Evolutionary conservation across 768 basidiomycete genomes (phyloP), one percentile per base, ranked within the genome.

Genomic region (Astraeus odoratus): DNA sequence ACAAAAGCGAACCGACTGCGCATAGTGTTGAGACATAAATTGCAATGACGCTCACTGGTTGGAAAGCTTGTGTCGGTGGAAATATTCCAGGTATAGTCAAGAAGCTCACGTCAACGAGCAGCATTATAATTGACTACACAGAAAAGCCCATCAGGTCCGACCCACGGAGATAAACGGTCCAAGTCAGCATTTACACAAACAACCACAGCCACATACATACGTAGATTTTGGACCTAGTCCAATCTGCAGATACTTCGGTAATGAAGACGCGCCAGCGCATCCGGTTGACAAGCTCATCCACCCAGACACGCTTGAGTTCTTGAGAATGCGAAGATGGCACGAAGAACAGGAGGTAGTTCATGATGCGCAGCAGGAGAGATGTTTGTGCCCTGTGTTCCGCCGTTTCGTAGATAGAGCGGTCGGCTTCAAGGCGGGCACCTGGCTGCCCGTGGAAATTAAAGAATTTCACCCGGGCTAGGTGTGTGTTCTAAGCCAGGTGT

Each of bases 191-290:
- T 36, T 16, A 3, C 19, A 12, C 35, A 12, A 3, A 5, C 35
- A 13, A 13, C 8, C 5, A 36, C n/a, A 4, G 7, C 24, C 18
- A 39, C n/a, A 26, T 16, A 55, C 72, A 23, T 41, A 78, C 76
- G 45, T 70, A 72, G 30, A 75, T 67, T 16, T 68, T 70, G 38
- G 74, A 68, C 33, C 71, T 68, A 43, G 68, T 57, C 77, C 73
- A 76, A 51, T 79, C 71, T 3, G 60, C 59, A 23, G 63, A 67
- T 24, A 76, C 58, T 18, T 67, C 67, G 9, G 43, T 44, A 19
- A 77, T 66, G 39, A 72, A 70, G 3, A 61, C 57, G 1, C 57
- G 51, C 74, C 75, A 78, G 8, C 60, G 52, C 6, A 54, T 53
- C n/a, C 59, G 48, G 31, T 67, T 65, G 44, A 75, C 63, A 8